Percentiles rank a stretch among this genome's conserved stretches.
phyloP scores from a whole-genome alignment of 2,329 filamentous ascomycete genomes.

The Cercospora beticola region DNA sequence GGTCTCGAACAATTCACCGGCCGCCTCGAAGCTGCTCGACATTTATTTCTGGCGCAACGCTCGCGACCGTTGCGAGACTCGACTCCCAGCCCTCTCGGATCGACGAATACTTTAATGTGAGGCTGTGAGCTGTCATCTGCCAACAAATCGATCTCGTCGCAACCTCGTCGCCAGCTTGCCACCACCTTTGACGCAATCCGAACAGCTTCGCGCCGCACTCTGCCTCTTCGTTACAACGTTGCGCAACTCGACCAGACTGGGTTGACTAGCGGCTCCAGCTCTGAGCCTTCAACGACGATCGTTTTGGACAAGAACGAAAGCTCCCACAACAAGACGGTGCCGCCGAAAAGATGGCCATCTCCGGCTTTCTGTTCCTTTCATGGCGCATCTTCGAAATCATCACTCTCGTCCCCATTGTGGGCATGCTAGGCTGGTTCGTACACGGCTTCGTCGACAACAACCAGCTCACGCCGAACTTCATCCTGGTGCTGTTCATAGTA shows the following conservation, averaged over 20 bases:
- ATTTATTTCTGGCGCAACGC: background rate
- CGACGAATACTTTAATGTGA: background rate
- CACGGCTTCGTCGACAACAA: conserved; percentile 58
- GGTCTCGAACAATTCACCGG: background rate
- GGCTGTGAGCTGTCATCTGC: conserved; percentile 7
- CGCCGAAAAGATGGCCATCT: conserved; percentile 45
- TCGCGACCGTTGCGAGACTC: background rate
- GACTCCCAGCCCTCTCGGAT: background rate
- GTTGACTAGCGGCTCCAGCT: background rate
- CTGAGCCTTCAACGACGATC: background rate
- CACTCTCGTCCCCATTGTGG: conserved; percentile 62
- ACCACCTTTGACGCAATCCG: background rate
- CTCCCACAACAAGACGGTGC: background rate
- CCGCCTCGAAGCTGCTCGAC: background rate
- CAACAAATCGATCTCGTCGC: background rate
- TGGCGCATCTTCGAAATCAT: conserved; percentile 62
- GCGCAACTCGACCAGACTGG: background rate
- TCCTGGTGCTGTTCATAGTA: conserved; percentile 65
- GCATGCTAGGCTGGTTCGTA: conserved; percentile 65
- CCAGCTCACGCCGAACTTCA: conserved; percentile 58
- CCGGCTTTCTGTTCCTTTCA: conserved; percentile 61
- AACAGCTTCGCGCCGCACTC: background rate
- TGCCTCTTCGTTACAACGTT: background rate
- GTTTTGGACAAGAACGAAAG: background rate
- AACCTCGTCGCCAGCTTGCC: background rate